A percentile compares a stretch with the other conserved stretches of the same genome.
phyloP scores from a whole-genome alignment of 139 green algal species.

The Tetradesmus lagerheimii region DNA sequence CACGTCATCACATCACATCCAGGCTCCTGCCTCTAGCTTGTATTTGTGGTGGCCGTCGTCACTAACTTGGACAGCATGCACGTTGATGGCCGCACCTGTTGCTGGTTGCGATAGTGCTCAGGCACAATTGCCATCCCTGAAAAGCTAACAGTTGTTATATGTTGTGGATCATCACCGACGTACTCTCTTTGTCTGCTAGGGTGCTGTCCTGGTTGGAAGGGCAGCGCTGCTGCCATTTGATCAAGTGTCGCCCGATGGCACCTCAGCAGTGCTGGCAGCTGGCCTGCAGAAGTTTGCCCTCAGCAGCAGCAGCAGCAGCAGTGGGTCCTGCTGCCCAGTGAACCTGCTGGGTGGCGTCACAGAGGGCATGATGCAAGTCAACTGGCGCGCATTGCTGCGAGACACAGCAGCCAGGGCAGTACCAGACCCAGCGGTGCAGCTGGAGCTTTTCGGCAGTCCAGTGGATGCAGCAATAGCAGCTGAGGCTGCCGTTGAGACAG shows the following conservation, averaged over 20 bases:
- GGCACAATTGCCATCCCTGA: neutral
- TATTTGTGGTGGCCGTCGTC: neutral
- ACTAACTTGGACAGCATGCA: too few relatives aligned
- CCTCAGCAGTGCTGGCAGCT: neutral
- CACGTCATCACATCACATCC: too few relatives aligned
- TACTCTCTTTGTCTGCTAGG: neutral
- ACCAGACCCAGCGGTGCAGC: slow-evolving; percentile 62
- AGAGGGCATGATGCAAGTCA: slow-evolving; percentile 46
- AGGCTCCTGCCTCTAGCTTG: neutral
- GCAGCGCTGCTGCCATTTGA: slow-evolving; percentile 3
- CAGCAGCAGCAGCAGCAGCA: neutral
- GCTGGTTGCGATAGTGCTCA: neutral
- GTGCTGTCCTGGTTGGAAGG: slow-evolving; percentile 25
- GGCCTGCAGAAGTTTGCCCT: slow-evolving; percentile 17
- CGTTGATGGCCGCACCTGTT: neutral
- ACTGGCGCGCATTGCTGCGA: slow-evolving; percentile 65
- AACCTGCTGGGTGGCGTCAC: neutral
- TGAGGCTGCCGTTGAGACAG: neutral
- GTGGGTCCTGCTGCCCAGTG: neutral
- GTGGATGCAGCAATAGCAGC: neutral
- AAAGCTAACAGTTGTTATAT: neutral
- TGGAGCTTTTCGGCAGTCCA: slow-evolving; percentile 43
- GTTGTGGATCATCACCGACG: neutral
- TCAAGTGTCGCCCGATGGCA: neutral
- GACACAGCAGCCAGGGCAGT: slow-evolving; percentile 56